These are phyloP conservation scores for Pythium diclinum DNA, from an alignment of 352 stramenopile species.

Conservation along the genomic window DNA sequence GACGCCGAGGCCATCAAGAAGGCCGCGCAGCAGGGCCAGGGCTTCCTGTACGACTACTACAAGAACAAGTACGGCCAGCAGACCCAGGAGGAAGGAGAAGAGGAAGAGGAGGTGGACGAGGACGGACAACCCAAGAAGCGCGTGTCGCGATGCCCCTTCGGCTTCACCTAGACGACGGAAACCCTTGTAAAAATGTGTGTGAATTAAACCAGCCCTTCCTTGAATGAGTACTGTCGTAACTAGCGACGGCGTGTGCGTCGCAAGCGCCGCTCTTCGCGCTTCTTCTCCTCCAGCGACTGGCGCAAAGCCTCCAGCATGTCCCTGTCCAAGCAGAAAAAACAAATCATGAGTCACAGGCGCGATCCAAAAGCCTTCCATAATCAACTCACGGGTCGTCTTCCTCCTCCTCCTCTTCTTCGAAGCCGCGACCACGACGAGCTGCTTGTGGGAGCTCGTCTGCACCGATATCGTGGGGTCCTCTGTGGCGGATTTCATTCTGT, in stretches of 20 bases:
- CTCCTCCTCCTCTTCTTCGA: slow-evolving; percentile 39
- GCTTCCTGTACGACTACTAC: slow-evolving; percentile 27
- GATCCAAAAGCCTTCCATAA: neutral
- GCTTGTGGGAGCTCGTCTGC: slow-evolving; percentile 22
- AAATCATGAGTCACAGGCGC: neutral
- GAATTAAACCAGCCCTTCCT: neutral
- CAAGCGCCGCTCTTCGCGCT: slow-evolving; percentile 45
- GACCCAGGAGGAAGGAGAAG: slow-evolving; percentile 2
- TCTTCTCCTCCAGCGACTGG: slow-evolving; percentile 66
- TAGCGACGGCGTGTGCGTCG: slow-evolving; percentile 42
- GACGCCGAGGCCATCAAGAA: slow-evolving; percentile 14
- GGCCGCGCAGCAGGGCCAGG: slow-evolving; percentile 16
- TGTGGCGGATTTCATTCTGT: slow-evolving; percentile 78
- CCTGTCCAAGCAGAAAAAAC: slow-evolving; percentile 24
- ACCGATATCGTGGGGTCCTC: slow-evolving; percentile 21
- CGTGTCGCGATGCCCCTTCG: slow-evolving; percentile 57
- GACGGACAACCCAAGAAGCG: slow-evolving; percentile 46
- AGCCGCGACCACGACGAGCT: slow-evolving; percentile 12
- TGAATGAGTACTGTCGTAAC: slow-evolving; percentile 10
- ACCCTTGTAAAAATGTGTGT: slow-evolving; percentile 7
- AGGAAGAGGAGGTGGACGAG: neutral
- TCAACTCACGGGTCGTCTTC: slow-evolving; percentile 49
- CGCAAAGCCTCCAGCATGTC: slow-evolving; percentile 51
- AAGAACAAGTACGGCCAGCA: slow-evolving; percentile 26
- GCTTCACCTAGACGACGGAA: slow-evolving; percentile 33